Base-by-base conservation (phyloP, 176 grass and related monocot genomes). In the Aegilops bicornis region DNA sequence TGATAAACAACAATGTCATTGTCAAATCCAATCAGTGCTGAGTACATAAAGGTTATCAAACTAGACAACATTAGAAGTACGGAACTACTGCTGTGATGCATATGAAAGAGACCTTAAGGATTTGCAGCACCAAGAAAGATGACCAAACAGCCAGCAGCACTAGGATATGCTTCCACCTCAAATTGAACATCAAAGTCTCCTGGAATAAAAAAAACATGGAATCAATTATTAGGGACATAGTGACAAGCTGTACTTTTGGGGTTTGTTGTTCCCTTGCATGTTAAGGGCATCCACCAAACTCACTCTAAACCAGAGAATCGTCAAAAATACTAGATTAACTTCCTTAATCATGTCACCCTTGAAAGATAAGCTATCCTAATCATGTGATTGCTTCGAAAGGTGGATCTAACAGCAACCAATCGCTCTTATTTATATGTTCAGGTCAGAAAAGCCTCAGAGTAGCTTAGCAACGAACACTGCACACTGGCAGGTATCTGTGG, bases 131-230 rank as follows among this genome's bases (percentile, higher is more conserved):
- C 77, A 99, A 78, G 83, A 94, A 99, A 69, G 45, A 81, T 25
- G 80, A 94, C 97, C 97, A 99, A 48, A 91, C 80, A 20, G 90
- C 15, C 87, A 96, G 69, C 22, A 99, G 83, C 20, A 97, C 64
- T 32, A 93, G 73, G 29, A 97, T 91, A 81, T 93, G 87, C 89
- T 94, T 96, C 92, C 92, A 94, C 24, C 90, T 99, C 89, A 93
- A 54, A 61, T 99, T 99, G 92, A 93, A 97, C 43, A 80, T 20
- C 32, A 99, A 66, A 47, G 85, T 91, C 20, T 99, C 94, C 97
- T 99, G 82, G 19, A 74, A 88, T 52, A 10, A 73, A 77, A 90
- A 67, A 62, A 24, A 2, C 32, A 60, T 10, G 15, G 29, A 77
- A 67, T 74, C 63, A 87, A 43, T 33, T 39, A 73, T 40, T 67